phyloP scores from a whole-genome alignment of 2,329 filamentous ascomycete genomes.

The Allantophomopsis lycopodina region DNA sequence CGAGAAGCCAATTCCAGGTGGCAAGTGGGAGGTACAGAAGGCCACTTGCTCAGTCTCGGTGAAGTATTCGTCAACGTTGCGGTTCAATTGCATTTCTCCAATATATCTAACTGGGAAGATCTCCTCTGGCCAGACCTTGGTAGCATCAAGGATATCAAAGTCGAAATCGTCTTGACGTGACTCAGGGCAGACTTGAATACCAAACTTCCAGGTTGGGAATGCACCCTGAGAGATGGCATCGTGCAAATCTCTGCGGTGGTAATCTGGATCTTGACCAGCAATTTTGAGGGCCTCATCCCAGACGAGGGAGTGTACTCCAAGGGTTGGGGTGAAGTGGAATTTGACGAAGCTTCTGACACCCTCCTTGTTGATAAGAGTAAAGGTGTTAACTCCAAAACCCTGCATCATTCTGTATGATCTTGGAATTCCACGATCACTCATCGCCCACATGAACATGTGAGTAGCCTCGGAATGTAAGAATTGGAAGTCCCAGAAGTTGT shows the following conservation, averaged over 20 bases:
- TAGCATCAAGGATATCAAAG: constrained; percentile 75
- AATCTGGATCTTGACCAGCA: constrained; percentile 63
- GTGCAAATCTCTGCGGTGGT: constrained; percentile 65
- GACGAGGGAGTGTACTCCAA: constrained; percentile 57
- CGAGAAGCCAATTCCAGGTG: constrained; percentile 63
- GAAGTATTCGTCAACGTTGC: constrained; percentile 71
- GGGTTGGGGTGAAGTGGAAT: constrained; percentile 61
- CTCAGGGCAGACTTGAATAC: constrained; percentile 66
- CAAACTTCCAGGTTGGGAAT: constrained; percentile 69
- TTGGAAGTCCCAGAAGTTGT: constrained; percentile 68
- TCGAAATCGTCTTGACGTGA: constrained; percentile 63
- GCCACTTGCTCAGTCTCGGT: constrained; percentile 71
- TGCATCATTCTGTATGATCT: constrained; percentile 76
- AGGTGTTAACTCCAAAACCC: constrained; percentile 75
- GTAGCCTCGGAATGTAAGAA: constrained; percentile 56
- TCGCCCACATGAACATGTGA: constrained; percentile 70
- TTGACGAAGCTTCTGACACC: constrained; percentile 64
- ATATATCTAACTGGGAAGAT: constrained; percentile 63
- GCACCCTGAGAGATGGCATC: constrained; percentile 60
- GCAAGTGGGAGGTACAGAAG: constrained; percentile 69
- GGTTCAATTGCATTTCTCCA: constrained; percentile 67
- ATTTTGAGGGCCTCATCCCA: constrained; percentile 74
- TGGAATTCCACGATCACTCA: constrained; percentile 62
- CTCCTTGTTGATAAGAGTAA: constrained; percentile 50
- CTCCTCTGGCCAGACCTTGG: constrained; percentile 77